Evolutionary conservation across 495 filamentous ascomycete genomes (phyloP).

Genomic region (Wilcoxina mikolae): DNA sequence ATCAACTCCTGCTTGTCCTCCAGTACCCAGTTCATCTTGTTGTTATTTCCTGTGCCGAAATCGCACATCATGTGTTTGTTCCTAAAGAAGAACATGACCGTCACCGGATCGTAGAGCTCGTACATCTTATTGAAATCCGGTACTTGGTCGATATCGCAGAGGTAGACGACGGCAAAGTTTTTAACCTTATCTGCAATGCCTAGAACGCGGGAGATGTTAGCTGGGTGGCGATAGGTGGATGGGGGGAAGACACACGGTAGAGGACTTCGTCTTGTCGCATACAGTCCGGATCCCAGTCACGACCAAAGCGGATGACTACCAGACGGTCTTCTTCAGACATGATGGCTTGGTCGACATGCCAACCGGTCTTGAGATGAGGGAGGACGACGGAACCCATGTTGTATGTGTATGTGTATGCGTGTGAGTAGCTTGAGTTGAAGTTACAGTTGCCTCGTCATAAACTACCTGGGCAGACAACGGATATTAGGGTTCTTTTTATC

Average conservation of each 20-base stretch:
- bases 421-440: background rate
- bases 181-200: conserved; percentile 68
- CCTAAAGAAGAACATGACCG: conserved; percentile 79
- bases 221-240: conserved; percentile 10
- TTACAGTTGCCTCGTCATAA: background rate
- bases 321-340: conserved; percentile 86
- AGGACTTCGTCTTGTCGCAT: conserved; percentile 93
- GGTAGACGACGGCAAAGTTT: conserved; percentile 87
- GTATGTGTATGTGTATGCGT: background rate
- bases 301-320: conserved; percentile 87
- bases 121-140: conserved; percentile 95
- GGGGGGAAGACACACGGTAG: conserved; percentile 42
- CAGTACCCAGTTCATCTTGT: conserved; percentile 91
- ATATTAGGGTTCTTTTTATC: background rate
- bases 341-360: conserved; percentile 93
- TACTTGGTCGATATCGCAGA: conserved; percentile 91
- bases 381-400: conserved; percentile 84
- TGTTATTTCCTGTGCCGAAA: conserved; percentile 97
- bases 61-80: conserved; percentile 99
- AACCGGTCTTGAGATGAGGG: conserved; percentile 80
- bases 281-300: conserved; percentile 61
- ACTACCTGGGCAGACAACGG: background rate
- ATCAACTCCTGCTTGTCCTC: conserved; percentile 99
- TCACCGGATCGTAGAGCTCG: conserved; percentile 46
- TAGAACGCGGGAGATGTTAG: conserved; percentile 7